Evolutionary conservation across 2,329 filamentous ascomycete species (phyloP).

Genomic region (Cordyceps javanica): DNA sequence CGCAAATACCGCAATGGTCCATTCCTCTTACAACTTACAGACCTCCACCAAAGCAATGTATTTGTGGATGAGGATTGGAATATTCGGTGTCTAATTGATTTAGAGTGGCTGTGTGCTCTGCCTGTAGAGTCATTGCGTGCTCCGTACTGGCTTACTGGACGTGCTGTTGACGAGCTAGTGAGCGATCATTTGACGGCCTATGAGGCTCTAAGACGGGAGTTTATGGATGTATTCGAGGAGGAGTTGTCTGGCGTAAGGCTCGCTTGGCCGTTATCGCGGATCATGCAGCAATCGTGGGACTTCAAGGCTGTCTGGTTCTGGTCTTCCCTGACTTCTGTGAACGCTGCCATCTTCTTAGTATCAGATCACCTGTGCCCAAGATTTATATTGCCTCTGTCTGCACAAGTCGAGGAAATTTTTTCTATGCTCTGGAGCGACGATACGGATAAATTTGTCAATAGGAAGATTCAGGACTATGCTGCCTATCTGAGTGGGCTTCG

Average conservation of each 20-base stretch:
- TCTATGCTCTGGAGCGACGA: too few relatives aligned
- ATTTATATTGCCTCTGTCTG: too few relatives aligned
- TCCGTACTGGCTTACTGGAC: not conserved
- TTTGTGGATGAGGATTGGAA: conserved; percentile 31
- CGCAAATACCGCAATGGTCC: conserved; percentile 21
- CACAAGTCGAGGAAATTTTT: too few relatives aligned
- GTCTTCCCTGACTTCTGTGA: not conserved
- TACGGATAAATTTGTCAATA: too few relatives aligned
- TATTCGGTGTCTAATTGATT: conserved; percentile 27
- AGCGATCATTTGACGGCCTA: not conserved
- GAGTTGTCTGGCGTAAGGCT: not conserved
- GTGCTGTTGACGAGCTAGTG: not conserved
- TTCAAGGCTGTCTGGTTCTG: not conserved
- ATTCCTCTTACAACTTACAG: conserved; percentile 24
- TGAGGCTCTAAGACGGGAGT: not conserved
- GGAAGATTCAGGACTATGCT: too few relatives aligned
- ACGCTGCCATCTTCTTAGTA: not conserved
- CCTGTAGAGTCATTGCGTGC: not conserved
- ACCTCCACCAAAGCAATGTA: conserved; percentile 29
- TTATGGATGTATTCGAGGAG: not conserved
- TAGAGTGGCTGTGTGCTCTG: conserved; percentile 29
- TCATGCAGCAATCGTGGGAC: not conserved
- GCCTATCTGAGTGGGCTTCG: too few relatives aligned
- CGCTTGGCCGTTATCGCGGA: not conserved
- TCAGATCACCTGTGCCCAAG: not conserved